phyloP scores from a whole-genome alignment of 2,329 filamentous ascomycete genomes.

The Elsinoe arachidis region DNA sequence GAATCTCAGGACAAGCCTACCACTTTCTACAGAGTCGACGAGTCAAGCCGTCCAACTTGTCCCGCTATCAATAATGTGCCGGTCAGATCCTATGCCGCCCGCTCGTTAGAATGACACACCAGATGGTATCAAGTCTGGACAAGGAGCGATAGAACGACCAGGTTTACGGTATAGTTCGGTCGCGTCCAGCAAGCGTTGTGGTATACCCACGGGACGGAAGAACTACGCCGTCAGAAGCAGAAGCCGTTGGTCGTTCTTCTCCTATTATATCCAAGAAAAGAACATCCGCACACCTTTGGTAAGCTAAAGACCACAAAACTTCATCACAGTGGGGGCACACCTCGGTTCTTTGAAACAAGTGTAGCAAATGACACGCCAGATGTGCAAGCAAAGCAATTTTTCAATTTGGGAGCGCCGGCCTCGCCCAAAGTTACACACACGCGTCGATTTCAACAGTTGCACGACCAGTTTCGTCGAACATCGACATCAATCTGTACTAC shows the following conservation, averaged over 20 bases:
- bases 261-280: not conserved
- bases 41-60: not conserved
- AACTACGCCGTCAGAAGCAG: not conserved
- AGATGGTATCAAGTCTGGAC: not conserved
- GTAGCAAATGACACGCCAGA: not conserved
- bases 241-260: not conserved
- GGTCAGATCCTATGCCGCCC: not conserved
- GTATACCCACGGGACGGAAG: not conserved
- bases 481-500: not conserved
- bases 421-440: not conserved
- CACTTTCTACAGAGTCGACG: not conserved
- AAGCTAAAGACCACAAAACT: not conserved
- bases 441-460: not conserved
- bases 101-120: not conserved
- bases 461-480: not conserved
- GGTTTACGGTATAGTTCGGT: not conserved
- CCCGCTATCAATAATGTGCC: not conserved
- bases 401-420: not conserved
- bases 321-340: constrained; percentile 2
- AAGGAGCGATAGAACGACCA: not conserved
- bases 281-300: not conserved
- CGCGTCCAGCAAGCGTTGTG: not conserved
- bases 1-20: not conserved
- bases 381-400: constrained; percentile 10
- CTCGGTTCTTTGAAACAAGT: not conserved